Evolutionary conservation across 306 rosid genomes (phyloP), one percentile per base, ranked within the genome.

Genomic region (Corylus heterophylla): DNA sequence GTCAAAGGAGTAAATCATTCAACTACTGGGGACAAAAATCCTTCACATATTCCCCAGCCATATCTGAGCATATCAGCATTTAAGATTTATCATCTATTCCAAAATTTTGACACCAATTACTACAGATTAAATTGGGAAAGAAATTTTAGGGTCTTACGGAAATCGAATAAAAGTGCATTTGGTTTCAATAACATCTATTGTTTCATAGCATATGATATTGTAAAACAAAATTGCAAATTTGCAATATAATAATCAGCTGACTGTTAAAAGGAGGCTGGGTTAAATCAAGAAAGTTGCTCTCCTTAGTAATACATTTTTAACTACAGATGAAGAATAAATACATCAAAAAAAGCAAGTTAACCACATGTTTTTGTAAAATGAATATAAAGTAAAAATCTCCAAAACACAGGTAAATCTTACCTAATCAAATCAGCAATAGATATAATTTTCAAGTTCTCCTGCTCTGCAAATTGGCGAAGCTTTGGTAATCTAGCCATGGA

Each of bases 401-500:
- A 71, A 52, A 2, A 42, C 66, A 68, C 29, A 13, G 54, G 50
- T 63, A 80, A 48, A 44, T 29, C 66, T 10, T 85, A 95, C 99
- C 99, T 93, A 70, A 93, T 87, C 75, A 95, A 88, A 88, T 95
- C 98, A 83, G 98, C 96, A 72, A 95, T 95, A 59, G 98, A 95
- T 55, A 95, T 63, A 75, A 95, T 86, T 85, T 95, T 95, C 90
- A 95, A 88, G 74, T 90, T 93, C 78, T 91, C 92, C 22, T 62
- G 81, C 86, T 70, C 69, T 14, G 93, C 98, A 74, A 95, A 93
- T 76, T 89, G 73, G 29, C 93, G 94, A 88, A 95, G 99, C 84
- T 87, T 90, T 12, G 98, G 97, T 77, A 95, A 78, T 74, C 99
- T 90, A 76, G 99, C 99, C 99, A 95, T 93, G 84, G 98, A 93